Conservation (phyloP, 2,329 filamentous ascomycete species). For the Calonectria multiphialidica region DNA sequence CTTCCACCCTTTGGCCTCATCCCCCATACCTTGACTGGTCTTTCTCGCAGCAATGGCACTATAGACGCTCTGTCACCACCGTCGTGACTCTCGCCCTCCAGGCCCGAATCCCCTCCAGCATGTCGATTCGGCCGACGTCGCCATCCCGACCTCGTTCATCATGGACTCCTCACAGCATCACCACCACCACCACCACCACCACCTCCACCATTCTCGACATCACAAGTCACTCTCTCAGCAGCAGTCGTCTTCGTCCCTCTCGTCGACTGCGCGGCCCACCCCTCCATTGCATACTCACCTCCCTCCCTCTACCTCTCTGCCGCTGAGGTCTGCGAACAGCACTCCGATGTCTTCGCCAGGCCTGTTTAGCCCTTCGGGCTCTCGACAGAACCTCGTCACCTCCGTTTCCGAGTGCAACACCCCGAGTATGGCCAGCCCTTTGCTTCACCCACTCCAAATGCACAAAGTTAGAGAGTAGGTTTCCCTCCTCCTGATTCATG, state of each 20-base stretch:
- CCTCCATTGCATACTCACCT: slow-evolving; percentile 48
- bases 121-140: slow-evolving; percentile 43
- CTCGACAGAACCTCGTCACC: slow-evolving; percentile 56
- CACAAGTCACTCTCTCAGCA: slow-evolving; percentile 46
- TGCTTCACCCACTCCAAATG: slow-evolving; percentile 77
- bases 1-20: slow-evolving; percentile 8
- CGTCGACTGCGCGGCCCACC: slow-evolving; percentile 39
- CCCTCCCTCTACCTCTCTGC: slow-evolving; percentile 53
- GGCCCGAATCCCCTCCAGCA: slow-evolving; percentile 42
- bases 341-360: slow-evolving; percentile 73
- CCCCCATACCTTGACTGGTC: slow-evolving; percentile 18
- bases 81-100: slow-evolving; percentile 36
- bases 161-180: slow-evolving; percentile 46
- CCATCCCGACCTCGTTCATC: slow-evolving; percentile 37
- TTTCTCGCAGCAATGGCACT: slow-evolving; percentile 40
- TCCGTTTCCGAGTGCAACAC: slow-evolving; percentile 67
- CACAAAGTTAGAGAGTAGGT: slow-evolving; percentile 83
- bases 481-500: slow-evolving; percentile 14
- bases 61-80: slow-evolving; percentile 41
- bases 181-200: slow-evolving; percentile 35
- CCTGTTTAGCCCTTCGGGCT: slow-evolving; percentile 67
- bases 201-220: slow-evolving; percentile 37
- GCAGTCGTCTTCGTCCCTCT: slow-evolving; percentile 44
- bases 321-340: slow-evolving; percentile 63
- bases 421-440: slow-evolving; percentile 67